Percentiles rank a stretch among this genome's conserved stretches.
phyloP scores from a whole-genome alignment of 768 basidiomycete genomes.

The Amanita jacksonii region DNA sequence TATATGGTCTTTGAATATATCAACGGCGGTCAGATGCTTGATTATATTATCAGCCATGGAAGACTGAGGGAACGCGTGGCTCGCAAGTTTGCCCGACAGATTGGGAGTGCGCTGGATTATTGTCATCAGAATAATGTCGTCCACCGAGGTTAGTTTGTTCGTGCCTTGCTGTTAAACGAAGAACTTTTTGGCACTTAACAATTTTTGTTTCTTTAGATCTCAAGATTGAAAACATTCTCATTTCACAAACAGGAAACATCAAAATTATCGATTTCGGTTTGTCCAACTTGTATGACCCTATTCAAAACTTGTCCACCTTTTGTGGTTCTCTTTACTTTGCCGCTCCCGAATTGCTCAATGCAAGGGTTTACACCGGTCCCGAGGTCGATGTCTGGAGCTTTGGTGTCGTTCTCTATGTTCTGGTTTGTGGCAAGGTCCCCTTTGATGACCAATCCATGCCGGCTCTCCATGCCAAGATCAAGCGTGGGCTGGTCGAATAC shows the following conservation, averaged over 20 bases:
- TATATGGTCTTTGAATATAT: slow-evolving; percentile 99
- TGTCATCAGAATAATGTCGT: slow-evolving; percentile 97
- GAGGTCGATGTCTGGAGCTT: slow-evolving; percentile 99
- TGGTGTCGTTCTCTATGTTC: slow-evolving; percentile 93
- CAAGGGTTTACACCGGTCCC: slow-evolving; percentile 92
- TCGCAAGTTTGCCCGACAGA: slow-evolving; percentile 95
- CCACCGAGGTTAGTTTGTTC: slow-evolving; percentile 59
- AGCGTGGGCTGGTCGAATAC: slow-evolving; percentile 93
- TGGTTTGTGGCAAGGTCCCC: slow-evolving; percentile 97
- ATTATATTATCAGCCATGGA: slow-evolving; percentile 99
- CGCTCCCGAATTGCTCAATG: slow-evolving; percentile 94
- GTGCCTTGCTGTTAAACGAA: slow-evolving; percentile 1
- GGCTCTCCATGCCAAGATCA: slow-evolving; percentile 97
- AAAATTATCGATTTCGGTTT: slow-evolving; percentile 99
- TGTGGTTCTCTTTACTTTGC: slow-evolving; percentile 98
- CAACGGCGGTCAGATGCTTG: slow-evolving; percentile 98
- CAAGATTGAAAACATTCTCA: slow-evolving; percentile 99
- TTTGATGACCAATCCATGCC: slow-evolving; percentile 99
- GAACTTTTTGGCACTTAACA: slow-evolving; percentile 6
- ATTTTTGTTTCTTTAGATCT: slow-evolving; percentile 45
- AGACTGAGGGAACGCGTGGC: slow-evolving; percentile 91
- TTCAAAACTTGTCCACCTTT: slow-evolving; percentile 79
- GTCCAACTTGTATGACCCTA: slow-evolving; percentile 89
- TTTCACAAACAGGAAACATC: slow-evolving; percentile 97
- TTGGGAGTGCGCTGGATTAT: slow-evolving; percentile 92